Base-by-base conservation (phyloP, 331 rosid species). In the Pyracantha coccinea region DNA sequence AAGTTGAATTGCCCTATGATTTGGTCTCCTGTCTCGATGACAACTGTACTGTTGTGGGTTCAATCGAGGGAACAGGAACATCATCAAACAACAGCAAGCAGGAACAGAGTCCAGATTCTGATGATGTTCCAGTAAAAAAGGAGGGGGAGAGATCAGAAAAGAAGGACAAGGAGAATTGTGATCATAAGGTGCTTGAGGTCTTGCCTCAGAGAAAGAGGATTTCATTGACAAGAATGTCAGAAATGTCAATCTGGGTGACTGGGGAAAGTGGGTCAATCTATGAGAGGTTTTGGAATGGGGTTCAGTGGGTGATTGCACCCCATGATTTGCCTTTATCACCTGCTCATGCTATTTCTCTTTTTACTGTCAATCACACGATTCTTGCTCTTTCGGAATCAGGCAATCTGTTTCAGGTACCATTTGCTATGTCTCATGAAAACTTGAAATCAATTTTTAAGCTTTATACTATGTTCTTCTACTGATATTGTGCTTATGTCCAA, bases 281-380 rank as follows among this genome's bases (percentile, higher is more conserved):
- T 80, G 98, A 93, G 92, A 91, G 97, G 86, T 89, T 88, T 81
- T 93, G 97, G 98, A 93, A 93, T 86, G 97, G 95, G 72, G 81
- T 90, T 19, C 96, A 91, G 80, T 93, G 98, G 97, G 95, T 88
- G 47, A 45, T 88, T 59, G 93, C 96, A 68, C 96, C 98, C 21
- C 97, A 91, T 81, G 97, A 90, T 67, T 86, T 94, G 21, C 98
- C 94, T 38, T 8, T 84, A 62, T 81, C 80, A 21, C 89, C 76
- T 7, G 96, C 87, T 21, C 86, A 68, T 50, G 94, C 97, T 29
- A 19, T 82, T 35, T 82, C 89, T 7, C 89, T 94, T 76, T 91
- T 89, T 66, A 61, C 83, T 78, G 86, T 94, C 81, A 87, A 82
- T 74, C 93, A 87, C 52, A 87, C 85, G 12, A 79, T 91, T 81